Base-by-base conservation (phyloP, 352 stramenopile genomes). In the Phytophthora podocarpi region DNA sequence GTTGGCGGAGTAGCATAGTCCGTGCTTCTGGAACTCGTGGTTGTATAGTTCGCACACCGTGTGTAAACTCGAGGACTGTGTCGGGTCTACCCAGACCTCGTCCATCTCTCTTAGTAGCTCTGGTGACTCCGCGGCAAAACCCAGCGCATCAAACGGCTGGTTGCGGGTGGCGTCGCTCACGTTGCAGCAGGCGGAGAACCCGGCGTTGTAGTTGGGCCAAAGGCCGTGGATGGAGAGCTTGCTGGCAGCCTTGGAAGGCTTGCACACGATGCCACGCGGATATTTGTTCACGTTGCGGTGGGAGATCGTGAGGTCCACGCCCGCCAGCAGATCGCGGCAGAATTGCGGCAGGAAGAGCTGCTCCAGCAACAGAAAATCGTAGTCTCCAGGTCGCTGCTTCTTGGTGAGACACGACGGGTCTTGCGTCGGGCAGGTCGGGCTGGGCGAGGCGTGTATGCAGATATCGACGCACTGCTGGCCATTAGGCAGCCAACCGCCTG, bases 1-100 rank as follows among this genome's bases (percentile, higher is more conserved):
- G 27, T 78, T 72, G 5, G 85, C 81, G 24, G 72, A 76, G 64
- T 87, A 95, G 78, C 85, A 95, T 32, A 92, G 63, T 23, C 85
- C 83, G 59, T 95, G 85, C 69, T 95, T 95, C 70, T 95, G 85
- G 71, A 95, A 93, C 72, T 93, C 83, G 67, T 95, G 83, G 71
- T 95, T 89, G 80, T 93, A 95, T 31, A 91, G 74, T 49, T 91
- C 81, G 40, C 85, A 94, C 36, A 90, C 63, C 42, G 77, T 67
- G 26, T 75, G 74, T 43, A 72, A 65, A 27, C 53, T 65, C 26
- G 70, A 74, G n/a, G 60, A 34, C 46, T 82, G 70, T 23, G 77
- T 79, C 0, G 77, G 67, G 49, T 84, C 77, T 31, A 82, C 48
- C 77, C 74, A 87, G 4, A 64, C 48, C 7, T 59, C 30, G n/a